Evolutionary conservation across 495 filamentous ascomycete species (phyloP).

Genomic region (Aspergillus mulundensis): DNA sequence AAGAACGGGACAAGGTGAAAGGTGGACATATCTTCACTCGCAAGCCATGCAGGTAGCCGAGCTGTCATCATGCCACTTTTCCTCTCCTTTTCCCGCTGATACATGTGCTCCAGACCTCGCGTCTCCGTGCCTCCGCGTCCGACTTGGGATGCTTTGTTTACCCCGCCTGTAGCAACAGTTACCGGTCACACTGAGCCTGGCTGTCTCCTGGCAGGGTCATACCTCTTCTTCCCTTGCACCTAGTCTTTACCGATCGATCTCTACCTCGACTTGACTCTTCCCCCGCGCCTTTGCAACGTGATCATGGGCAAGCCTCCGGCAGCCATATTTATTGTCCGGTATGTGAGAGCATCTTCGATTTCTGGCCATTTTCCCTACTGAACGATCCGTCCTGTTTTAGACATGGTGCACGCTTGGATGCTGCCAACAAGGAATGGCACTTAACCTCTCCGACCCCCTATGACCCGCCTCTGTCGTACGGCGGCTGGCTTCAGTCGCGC

Average conservation of each 20-base stretch:
- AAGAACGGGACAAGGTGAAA: background rate
- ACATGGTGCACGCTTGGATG: slow-evolving; percentile 89
- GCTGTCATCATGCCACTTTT: slow-evolving; percentile 7
- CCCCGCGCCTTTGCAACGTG: background rate
- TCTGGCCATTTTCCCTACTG: background rate
- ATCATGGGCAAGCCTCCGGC: slow-evolving; percentile 56
- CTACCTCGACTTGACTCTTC: background rate
- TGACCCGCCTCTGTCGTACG: slow-evolving; percentile 92
- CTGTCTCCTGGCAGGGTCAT: background rate
- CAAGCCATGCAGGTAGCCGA: slow-evolving; percentile 5
- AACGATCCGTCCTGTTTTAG: slow-evolving; percentile 39
- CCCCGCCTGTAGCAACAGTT: slow-evolving; percentile 12
- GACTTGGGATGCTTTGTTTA: slow-evolving; percentile 12
- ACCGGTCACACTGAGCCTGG: slow-evolving; percentile 6
- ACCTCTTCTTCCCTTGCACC: background rate
- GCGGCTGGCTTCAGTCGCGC: slow-evolving; percentile 84
- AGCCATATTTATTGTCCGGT: slow-evolving; percentile 80
- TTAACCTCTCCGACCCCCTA: slow-evolving; percentile 91
- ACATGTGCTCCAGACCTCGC: background rate
- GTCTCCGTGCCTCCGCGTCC: slow-evolving; percentile 9
- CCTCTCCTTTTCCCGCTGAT: background rate
- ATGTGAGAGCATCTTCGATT: slow-evolving; percentile 21
- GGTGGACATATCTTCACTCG: background rate
- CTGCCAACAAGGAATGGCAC: slow-evolving; percentile 92
- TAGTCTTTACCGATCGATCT: background rate